Conservation (phyloP, 1,284 basidiomycete genomes). For the Somion occarium region DNA sequence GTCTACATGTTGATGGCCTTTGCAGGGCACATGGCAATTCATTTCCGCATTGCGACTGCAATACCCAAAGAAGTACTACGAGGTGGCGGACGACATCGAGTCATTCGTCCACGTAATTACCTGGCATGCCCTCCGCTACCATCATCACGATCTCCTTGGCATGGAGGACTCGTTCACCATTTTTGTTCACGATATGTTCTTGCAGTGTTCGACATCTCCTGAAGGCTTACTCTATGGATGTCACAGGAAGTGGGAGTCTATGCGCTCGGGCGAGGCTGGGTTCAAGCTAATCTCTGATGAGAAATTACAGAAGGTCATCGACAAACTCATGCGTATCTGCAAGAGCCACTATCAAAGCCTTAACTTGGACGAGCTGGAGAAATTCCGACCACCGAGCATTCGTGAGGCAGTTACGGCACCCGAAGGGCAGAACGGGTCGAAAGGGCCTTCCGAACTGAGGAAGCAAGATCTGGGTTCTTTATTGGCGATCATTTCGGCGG, state of each 20-base stretch:
- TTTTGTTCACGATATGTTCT: neutral
- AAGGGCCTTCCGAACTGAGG: no score
- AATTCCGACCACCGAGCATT: no score
- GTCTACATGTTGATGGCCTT: neutral
- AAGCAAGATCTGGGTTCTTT: no score
- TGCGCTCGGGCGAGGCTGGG: neutral
- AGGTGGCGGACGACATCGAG: conserved; percentile 5
- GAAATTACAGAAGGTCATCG: neutral
- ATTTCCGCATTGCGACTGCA: conserved; percentile 1
- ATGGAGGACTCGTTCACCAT: neutral
- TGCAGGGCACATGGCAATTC: conserved; percentile 6
- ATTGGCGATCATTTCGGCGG: no score
- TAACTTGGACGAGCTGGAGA: neutral
- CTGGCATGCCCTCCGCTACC: neutral
- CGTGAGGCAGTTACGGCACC: no score
- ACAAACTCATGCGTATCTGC: neutral
- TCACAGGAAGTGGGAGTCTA: neutral
- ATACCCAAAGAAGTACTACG: conserved; percentile 2
- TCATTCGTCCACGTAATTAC: conserved; percentile 6
- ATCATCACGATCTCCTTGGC: neutral
- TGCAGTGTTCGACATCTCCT: neutral
- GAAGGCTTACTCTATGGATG: neutral
- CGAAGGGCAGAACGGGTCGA: no score
- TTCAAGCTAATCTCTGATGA: neutral
- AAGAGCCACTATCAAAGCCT: neutral